A percentile compares a stretch with the other conserved stretches of the same genome.
phyloP scores from a whole-genome alignment of 2,329 filamentous ascomycete species.

The Calonectria henricotiae region DNA sequence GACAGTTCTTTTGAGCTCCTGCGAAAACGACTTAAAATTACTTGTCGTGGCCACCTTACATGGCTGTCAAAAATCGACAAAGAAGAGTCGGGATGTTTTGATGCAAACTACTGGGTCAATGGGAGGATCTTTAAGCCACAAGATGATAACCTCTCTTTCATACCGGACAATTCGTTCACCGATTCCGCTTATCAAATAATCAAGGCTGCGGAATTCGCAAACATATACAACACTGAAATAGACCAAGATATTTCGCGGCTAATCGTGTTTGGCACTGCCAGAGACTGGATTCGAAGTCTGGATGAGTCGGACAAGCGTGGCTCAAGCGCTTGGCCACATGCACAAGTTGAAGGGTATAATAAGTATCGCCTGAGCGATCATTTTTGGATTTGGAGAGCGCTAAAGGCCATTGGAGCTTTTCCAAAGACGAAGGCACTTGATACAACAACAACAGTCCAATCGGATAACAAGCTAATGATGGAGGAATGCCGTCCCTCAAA shows the following conservation, averaged over 20 bases:
- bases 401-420: background rate
- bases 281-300: background rate
- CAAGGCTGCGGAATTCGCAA: slow-evolving; percentile 7
- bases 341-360: background rate
- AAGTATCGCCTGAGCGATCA: background rate
- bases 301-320: background rate
- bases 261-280: background rate
- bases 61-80: background rate
- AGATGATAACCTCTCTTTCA: too few relatives aligned
- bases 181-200: slow-evolving; percentile 9
- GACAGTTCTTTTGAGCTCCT: background rate
- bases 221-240: fast-evolving
- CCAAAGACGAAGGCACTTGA: too few relatives aligned
- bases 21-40: background rate
- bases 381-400: slow-evolving; percentile 15
- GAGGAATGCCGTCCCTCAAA: background rate
- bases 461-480: background rate
- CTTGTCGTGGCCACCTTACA: background rate
- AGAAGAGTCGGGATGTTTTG: background rate
- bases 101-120: slow-evolving; percentile 6
- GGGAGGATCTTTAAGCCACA: too few relatives aligned
- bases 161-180: background rate
- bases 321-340: background rate
- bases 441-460: background rate
- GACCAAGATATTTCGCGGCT: background rate